phyloP scores from a whole-genome alignment of 768 basidiomycete genomes.

The Collybiopsis confluens region DNA sequence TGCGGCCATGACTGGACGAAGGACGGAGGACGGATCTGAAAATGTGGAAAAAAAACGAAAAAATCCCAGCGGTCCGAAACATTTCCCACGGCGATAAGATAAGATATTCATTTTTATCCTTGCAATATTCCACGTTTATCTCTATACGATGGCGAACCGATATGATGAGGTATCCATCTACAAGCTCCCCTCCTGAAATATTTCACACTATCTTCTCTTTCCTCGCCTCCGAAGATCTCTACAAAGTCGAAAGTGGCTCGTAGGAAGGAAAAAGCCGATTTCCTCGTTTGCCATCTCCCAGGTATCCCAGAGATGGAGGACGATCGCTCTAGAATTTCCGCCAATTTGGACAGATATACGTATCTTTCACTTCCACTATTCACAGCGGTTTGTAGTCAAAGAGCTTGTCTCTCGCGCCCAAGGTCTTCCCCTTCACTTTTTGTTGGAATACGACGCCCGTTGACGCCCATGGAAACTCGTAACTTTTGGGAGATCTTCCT shows the following conservation, averaged over 20 bases:
- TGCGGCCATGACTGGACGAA: too few species aligned
- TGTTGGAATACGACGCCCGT: not conserved
- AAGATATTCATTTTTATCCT: too few species aligned
- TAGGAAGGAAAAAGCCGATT: not conserved
- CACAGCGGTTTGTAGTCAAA: constrained; percentile 1
- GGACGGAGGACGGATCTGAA: too few species aligned
- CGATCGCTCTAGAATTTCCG: not conserved
- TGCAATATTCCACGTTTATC: too few species aligned
- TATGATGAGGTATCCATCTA: constrained; percentile 5
- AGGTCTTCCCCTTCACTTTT: not conserved
- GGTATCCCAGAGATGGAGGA: constrained; percentile 7
- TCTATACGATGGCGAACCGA: not conserved
- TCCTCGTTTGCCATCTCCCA: constrained; percentile 1
- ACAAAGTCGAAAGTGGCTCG: not conserved
- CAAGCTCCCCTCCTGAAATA: not conserved
- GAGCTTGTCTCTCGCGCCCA: not conserved
- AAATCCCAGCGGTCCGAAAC: too few species aligned
- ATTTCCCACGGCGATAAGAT: too few species aligned
- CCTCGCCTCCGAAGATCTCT: not conserved
- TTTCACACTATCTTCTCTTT: not conserved
- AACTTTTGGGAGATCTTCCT: constrained; percentile 1
- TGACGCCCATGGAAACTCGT: not conserved
- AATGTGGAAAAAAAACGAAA: too few species aligned
- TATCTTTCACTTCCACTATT: constrained; percentile 4
- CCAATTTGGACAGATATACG: constrained; percentile 1